Conservation (phyloP, 805 yeast species). For the Candida ovalis region DNA sequence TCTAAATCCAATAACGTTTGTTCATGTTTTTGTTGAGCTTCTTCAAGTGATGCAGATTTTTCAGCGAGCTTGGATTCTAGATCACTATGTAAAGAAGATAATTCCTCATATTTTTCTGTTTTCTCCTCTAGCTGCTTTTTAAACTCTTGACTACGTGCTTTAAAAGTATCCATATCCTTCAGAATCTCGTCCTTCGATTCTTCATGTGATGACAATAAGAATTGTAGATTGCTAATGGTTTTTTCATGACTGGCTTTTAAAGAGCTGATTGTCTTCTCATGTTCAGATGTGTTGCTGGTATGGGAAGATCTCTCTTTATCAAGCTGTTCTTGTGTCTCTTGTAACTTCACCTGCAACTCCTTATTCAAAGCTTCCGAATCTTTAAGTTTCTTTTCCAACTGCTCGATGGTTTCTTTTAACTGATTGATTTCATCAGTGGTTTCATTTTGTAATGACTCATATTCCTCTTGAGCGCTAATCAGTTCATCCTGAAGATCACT, state of each 20-base stretch:
- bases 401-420: conserved; percentile 34
- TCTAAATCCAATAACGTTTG: neutral
- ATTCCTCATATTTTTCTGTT: neutral
- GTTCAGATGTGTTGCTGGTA: conserved; percentile 1
- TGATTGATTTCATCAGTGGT: conserved; percentile 17
- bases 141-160: neutral
- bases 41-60: neutral
- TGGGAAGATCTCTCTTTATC: neutral
- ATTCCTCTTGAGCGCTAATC: conserved; percentile 19
- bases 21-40: neutral
- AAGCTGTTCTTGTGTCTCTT: conserved; percentile 36
- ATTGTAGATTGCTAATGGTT: conserved; percentile 30
- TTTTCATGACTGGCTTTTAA: conserved; percentile 1
- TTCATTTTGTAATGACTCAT: conserved; percentile 19
- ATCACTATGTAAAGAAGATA: neutral
- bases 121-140: neutral
- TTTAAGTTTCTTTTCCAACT: conserved; percentile 19
- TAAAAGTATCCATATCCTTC: conserved; percentile 1
- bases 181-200: conserved; percentile 3
- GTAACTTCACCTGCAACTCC: conserved; percentile 10
- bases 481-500: conserved; percentile 17
- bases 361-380: conserved; percentile 7
- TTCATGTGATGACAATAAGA: conserved; percentile 24
- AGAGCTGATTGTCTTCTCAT: conserved; percentile 1
- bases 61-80: neutral